Conservation (phyloP, 352 stramenopile species). For the Blastocystis sp. region DNA sequence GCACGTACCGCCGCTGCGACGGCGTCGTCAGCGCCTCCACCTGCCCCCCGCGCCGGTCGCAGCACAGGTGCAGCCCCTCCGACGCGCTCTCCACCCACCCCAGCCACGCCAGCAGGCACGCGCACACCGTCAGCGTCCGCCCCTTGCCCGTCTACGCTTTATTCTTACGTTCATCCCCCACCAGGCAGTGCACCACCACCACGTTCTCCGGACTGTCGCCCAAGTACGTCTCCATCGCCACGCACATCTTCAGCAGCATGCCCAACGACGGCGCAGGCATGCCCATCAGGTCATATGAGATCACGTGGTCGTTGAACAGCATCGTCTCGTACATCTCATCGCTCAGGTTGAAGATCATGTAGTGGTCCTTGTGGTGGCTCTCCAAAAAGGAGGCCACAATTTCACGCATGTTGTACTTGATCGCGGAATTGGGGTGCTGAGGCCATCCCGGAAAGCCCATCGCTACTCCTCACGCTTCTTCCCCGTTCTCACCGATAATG, state of each 20-base stretch:
- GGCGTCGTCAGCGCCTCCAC: slow-evolving; percentile 51
- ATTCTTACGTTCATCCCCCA: neutral
- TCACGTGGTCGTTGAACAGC: slow-evolving; percentile 41
- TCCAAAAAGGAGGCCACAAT: slow-evolving; percentile 59
- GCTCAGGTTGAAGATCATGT: slow-evolving; percentile 69
- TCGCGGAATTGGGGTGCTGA: slow-evolving; percentile 35
- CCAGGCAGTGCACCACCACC: slow-evolving; percentile 56
- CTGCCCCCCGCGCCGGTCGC: slow-evolving; percentile 22
- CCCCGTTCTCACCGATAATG: slow-evolving; percentile 28
- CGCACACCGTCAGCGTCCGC: slow-evolving; percentile 52
- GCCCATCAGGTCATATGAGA: slow-evolving; percentile 61
- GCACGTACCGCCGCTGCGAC: slow-evolving; percentile 52
- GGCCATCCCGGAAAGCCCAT: slow-evolving; percentile 68
- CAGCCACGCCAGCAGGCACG: slow-evolving; percentile 59
- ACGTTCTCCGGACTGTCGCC: slow-evolving; percentile 29
- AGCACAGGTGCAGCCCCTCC: slow-evolving; percentile 56
- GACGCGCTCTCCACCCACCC: slow-evolving; percentile 40
- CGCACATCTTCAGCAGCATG: slow-evolving; percentile 65
- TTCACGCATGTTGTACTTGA: slow-evolving; percentile 54
- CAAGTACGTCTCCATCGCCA: slow-evolving; percentile 55
- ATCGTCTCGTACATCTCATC: slow-evolving; percentile 64
- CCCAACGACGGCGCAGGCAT: slow-evolving; percentile 60
- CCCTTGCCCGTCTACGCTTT: slow-evolving; percentile 65
- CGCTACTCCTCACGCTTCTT: slow-evolving; percentile 2
- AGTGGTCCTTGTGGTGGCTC: slow-evolving; percentile 60